These are phyloP conservation scores for Cutaneotrichosporon mucoides DNA, from an alignment of 1,284 basidiomycete genomes.

Conservation along the genomic window DNA sequence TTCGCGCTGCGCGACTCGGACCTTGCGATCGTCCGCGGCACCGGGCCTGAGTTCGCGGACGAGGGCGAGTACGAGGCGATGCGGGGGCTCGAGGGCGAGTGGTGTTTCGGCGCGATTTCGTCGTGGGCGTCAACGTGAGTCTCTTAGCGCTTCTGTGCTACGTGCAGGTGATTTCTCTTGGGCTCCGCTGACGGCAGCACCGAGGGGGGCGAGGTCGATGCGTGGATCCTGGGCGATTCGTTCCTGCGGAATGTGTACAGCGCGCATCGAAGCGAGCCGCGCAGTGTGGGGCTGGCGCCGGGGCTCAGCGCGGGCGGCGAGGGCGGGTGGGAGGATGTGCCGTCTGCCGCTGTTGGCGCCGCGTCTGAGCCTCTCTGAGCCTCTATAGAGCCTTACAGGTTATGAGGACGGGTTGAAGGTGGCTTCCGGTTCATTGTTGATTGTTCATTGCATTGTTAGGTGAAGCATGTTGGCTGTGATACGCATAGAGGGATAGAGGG, in stretches of 20 bases:
- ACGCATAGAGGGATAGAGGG: no score
- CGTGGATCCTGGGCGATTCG: constrained; percentile 87
- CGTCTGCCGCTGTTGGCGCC: neutral
- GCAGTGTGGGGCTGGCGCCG: constrained; percentile 51
- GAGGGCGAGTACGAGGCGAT: neutral
- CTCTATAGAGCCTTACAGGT: no score
- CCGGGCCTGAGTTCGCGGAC: neutral
- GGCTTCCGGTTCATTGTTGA: no score
- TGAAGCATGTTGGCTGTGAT: no score
- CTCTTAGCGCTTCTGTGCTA: no score
- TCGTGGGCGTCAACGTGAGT: neutral
- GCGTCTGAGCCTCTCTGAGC: no score
- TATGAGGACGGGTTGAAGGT: no score
- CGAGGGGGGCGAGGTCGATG: constrained; percentile 4
- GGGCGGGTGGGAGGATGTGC: constrained; percentile 5
- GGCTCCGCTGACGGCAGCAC: neutral
- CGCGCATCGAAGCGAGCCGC: constrained; percentile 50
- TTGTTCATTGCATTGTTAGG: no score
- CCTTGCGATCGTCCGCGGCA: neutral
- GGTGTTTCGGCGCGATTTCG: neutral
- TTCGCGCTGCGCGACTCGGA: neutral
- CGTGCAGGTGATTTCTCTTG: no score
- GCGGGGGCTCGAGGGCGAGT: neutral
- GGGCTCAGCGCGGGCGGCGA: neutral
- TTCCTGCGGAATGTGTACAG: constrained; percentile 71